These are phyloP conservation scores for Fusarium heterosporum DNA, from an alignment of 2,329 filamentous ascomycete genomes.

Conservation along the genomic window DNA sequence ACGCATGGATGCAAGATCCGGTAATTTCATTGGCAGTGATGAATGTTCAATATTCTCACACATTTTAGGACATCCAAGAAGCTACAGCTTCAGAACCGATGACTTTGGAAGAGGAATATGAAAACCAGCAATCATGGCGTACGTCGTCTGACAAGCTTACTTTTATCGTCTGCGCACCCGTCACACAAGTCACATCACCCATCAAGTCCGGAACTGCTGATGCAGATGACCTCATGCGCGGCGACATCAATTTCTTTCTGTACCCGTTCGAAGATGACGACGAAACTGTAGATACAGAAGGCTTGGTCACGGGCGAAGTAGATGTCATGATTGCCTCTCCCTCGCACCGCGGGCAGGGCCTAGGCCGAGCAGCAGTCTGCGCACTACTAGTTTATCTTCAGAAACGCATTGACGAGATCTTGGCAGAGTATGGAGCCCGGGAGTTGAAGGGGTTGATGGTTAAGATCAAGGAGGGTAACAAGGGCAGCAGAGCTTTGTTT, in stretches of 20 bases:
- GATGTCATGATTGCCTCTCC: conserved; percentile 85
- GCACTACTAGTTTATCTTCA: conserved; percentile 77
- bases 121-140: conserved; percentile 92
- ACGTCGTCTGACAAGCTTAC: conserved; percentile 87
- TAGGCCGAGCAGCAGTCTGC: conserved; percentile 73
- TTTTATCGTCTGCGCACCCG: conserved; percentile 81
- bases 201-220: conserved; percentile 63
- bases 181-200: conserved; percentile 6
- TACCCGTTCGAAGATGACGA: conserved; percentile 67
- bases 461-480: conserved; percentile 70
- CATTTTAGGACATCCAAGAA: conserved; percentile 74
- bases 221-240: conserved; percentile 69
- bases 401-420: conserved; percentile 63
- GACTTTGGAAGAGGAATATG: conserved; percentile 82
- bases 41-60: not conserved
- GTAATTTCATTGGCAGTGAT: conserved; percentile 52
- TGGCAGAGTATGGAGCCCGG: conserved; percentile 57
- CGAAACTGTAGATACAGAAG: conserved; percentile 14
- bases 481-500: conserved; percentile 64
- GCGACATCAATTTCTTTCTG: conserved; percentile 86
- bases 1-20: conserved; percentile 91
- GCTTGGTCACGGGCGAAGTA: conserved; percentile 72
- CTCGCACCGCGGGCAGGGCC: conserved; percentile 68
- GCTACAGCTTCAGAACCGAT: conserved; percentile 91
- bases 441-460: conserved; percentile 59